Evolutionary conservation across 257 asterid genomes (phyloP).

Genomic region (Przewalskia tangutica): DNA sequence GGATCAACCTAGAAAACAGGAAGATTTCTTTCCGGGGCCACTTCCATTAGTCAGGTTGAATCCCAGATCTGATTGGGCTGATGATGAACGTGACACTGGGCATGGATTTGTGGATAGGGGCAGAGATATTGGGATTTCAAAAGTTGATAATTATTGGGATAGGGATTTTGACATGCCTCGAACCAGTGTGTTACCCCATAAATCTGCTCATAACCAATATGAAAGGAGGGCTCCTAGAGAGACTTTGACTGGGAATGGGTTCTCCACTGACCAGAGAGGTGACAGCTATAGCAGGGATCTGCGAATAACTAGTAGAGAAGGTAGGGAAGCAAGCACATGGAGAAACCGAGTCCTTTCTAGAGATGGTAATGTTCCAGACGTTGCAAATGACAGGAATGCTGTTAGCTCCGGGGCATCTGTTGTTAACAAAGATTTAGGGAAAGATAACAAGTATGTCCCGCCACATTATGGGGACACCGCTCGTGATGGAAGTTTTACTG

Average conservation of each 20-base stretch:
- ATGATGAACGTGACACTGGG: conserved; percentile 97
- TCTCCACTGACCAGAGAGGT: conserved; percentile 44
- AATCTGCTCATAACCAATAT: conserved; percentile 38
- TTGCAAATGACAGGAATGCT: conserved; percentile 26
- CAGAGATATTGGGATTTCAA: conserved; percentile 50
- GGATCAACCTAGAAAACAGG: conserved; percentile 36
- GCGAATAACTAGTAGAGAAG: conserved; percentile 48
- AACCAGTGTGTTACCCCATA: conserved; percentile 51
- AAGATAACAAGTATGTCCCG: conserved; percentile 37
- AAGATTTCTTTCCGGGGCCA: conserved; percentile 53
- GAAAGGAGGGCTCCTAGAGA: conserved; percentile 50
- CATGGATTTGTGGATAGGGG: conserved; percentile 57
- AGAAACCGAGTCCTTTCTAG: conserved; percentile 36
- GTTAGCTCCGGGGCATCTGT: conserved; percentile 28
- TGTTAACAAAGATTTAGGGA: conserved; percentile 29
- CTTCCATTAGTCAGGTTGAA: conserved; percentile 68
- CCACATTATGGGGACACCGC: conserved; percentile 37
- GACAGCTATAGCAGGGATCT: conserved; percentile 42
- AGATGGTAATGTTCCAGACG: conserved; percentile 32
- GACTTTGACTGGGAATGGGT: conserved; percentile 46
- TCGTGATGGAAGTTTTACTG: conserved; percentile 22
- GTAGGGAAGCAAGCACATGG: conserved; percentile 51
- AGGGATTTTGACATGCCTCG: conserved; percentile 74
- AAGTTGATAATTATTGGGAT: conserved; percentile 63
- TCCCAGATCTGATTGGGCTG: conserved; percentile 97